Conservation (phyloP, 1,284 basidiomycete genomes). For the Apiotrichum porosum region DNA sequence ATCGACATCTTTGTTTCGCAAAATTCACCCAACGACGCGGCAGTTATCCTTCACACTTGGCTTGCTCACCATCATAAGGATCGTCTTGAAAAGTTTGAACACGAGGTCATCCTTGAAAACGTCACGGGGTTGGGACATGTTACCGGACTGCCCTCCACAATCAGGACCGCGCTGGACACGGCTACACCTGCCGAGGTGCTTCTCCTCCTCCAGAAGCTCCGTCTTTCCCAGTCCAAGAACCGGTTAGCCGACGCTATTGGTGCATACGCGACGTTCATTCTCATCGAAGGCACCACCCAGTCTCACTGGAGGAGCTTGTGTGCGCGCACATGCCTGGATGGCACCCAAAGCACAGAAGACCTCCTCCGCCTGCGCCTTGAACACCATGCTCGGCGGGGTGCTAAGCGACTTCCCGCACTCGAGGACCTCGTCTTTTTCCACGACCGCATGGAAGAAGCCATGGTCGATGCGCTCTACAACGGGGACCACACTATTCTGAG, state of each 20-base stretch:
- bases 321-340: constrained; percentile 6
- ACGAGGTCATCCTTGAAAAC: constrained; percentile 7
- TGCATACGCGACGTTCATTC: background rate
- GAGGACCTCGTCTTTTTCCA: constrained; percentile 2
- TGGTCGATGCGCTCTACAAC: constrained; percentile 10
- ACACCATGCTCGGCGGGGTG: constrained; percentile 3
- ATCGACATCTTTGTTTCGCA: constrained; percentile 11
- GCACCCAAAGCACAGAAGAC: background rate
- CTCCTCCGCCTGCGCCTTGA: constrained; percentile 2
- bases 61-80: constrained; percentile 3
- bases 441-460: constrained; percentile 4
- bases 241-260: background rate
- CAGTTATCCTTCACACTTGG: constrained; percentile 10
- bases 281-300: constrained; percentile 4
- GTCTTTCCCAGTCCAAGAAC: background rate
- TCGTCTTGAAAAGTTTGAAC: constrained; percentile 1
- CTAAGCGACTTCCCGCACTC: background rate
- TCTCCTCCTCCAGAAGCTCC: constrained; percentile 2
- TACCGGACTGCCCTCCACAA: constrained; percentile 1
- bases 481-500: constrained; percentile 4
- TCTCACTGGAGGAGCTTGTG: constrained; percentile 1
- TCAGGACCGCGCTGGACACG: constrained; percentile 5
- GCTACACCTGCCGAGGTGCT: constrained; percentile 1
- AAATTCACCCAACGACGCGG: constrained; percentile 5
- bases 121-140: background rate